These are phyloP conservation scores for Cytospora paraplurivora DNA, from an alignment of 2,329 filamentous ascomycete genomes.

Conservation along the genomic window DNA sequence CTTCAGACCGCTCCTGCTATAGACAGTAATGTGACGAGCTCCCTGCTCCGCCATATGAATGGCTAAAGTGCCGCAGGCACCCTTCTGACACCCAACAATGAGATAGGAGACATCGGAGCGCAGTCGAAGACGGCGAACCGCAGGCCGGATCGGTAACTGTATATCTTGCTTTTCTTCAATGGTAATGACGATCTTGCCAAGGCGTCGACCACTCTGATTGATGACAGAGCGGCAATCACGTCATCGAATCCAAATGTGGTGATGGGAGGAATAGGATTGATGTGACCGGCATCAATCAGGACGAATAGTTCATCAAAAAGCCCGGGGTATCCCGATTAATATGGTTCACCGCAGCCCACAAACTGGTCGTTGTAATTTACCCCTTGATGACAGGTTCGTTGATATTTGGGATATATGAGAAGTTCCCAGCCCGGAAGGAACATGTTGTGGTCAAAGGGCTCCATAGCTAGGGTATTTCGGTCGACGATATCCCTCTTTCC, in stretches of 20 bases:
- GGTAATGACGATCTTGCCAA: conserved; percentile 44
- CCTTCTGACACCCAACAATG: conserved; percentile 42
- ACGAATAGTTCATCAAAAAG: too few relatives aligned
- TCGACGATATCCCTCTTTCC: conserved; percentile 31
- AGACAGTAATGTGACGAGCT: conserved; percentile 37
- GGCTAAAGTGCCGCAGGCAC: conserved; percentile 40
- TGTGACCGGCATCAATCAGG: conserved; percentile 30
- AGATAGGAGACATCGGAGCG: conserved; percentile 37
- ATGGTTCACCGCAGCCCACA: too few relatives aligned
- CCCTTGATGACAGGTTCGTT: background rate
- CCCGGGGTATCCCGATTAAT: too few relatives aligned
- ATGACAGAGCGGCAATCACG: conserved; percentile 35
- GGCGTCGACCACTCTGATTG: conserved; percentile 40
- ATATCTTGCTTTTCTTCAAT: conserved; percentile 27
- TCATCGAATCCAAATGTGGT: conserved; percentile 35
- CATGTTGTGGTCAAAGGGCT: conserved; percentile 20
- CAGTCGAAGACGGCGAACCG: conserved; percentile 29
- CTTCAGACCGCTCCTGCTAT: conserved; percentile 36
- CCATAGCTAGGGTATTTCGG: conserved; percentile 31
- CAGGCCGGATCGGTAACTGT: conserved; percentile 33
- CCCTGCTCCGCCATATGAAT: conserved; percentile 39
- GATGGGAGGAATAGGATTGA: conserved; percentile 38
- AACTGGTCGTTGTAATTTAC: too few relatives aligned
- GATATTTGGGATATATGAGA: conserved; percentile 15
- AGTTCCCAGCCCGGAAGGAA: conserved; percentile 16